Percentiles rank a stretch among this genome's conserved stretches.
Conservation (phyloP, 1,139 yeast species). For the Candida pseudoviswanathii region DNA sequence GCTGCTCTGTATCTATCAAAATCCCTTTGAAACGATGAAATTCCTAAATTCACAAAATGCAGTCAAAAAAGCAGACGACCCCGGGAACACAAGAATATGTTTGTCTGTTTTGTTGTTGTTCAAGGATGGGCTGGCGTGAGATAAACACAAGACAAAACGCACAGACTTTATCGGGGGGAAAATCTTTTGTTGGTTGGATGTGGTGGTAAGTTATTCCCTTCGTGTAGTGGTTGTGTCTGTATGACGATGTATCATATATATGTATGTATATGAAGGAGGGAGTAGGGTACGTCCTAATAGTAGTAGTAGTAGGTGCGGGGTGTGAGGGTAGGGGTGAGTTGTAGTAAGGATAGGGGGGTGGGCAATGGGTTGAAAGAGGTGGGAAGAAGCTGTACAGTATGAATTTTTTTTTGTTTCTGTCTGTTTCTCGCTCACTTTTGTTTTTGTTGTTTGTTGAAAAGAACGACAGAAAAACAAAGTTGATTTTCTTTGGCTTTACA, state of each 20-base stretch:
- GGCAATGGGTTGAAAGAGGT: background rate
- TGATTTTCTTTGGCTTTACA: slow-evolving; percentile 40
- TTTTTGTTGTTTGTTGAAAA: too few species aligned
- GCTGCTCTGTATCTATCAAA: background rate
- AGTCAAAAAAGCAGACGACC: background rate
- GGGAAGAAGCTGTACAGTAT: background rate
- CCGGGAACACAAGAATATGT: too few species aligned
- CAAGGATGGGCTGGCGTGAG: background rate
- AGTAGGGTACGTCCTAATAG: background rate
- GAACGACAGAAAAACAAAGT: too few species aligned
- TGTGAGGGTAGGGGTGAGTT: too few species aligned
- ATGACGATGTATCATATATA: background rate
- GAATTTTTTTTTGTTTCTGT: background rate
- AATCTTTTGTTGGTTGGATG: background rate
- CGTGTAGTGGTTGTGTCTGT: background rate
- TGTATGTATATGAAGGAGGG: background rate
- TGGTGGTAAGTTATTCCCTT: background rate
- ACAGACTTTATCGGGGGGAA: background rate
- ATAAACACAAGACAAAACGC: background rate
- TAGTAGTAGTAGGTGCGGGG: too few species aligned
- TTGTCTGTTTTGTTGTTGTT: too few species aligned
- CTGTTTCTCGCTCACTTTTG: background rate
- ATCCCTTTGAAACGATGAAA: background rate
- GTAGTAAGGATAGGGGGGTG: too few species aligned
- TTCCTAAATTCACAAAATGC: background rate